phyloP scores from a whole-genome alignment of 2,329 filamentous ascomycete genomes.

The Colletotrichum noveboracense region DNA sequence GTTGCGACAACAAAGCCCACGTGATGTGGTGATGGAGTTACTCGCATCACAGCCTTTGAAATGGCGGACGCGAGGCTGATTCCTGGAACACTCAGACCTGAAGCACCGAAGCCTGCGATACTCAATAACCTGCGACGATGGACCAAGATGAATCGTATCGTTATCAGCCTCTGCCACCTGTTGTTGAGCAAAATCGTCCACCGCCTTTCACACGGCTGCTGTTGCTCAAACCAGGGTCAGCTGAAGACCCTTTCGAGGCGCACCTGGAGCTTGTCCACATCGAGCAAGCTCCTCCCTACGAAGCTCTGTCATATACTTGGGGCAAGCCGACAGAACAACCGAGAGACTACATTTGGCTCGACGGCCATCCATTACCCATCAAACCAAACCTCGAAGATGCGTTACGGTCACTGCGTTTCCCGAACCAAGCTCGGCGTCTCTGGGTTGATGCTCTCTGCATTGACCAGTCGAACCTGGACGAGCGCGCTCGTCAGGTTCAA shows the following conservation, averaged over 20 bases:
- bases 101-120: background rate
- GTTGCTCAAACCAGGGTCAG: constrained; percentile 4
- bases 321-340: constrained; percentile 8
- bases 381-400: constrained; percentile 15
- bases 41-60: background rate
- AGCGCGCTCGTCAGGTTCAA: constrained; percentile 14
- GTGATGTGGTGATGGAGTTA: background rate
- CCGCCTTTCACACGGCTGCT: constrained; percentile 20
- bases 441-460: constrained; percentile 33
- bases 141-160: background rate
- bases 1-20: background rate
- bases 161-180: constrained; percentile 16
- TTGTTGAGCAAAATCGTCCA: background rate
- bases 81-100: background rate
- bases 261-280: constrained; percentile 11
- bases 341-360: constrained; percentile 13
- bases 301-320: constrained; percentile 23
- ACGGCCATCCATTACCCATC: background rate
- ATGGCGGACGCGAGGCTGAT: background rate
- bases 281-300: constrained; percentile 17
- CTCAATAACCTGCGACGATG: background rate
- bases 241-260: constrained; percentile 16
- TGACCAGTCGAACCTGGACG: constrained; percentile 20
- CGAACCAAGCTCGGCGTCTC: background rate
- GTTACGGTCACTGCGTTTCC: constrained; percentile 5